Conservation (phyloP, 306 rosid genomes). For the Geum urbanum region DNA sequence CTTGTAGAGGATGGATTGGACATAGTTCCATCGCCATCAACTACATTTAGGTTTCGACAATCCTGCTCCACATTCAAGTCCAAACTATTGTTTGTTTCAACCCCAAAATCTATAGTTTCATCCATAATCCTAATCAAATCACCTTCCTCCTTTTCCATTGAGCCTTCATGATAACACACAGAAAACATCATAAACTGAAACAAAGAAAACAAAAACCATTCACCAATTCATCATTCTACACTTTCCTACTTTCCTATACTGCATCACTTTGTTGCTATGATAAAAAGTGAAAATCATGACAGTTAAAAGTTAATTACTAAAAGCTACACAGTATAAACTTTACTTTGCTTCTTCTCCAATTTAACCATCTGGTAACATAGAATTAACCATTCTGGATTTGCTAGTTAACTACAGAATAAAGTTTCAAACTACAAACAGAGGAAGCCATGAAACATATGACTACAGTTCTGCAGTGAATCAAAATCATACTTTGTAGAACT, state of each 20-base stretch:
- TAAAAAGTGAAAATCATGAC: no score
- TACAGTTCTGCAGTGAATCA: background rate
- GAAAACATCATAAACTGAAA: background rate
- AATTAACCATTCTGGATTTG: background rate
- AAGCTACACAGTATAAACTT: background rate
- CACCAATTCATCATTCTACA: background rate
- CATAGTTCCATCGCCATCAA: constrained; percentile 26
- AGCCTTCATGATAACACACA: constrained; percentile 35
- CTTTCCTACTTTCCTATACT: background rate
- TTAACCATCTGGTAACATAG: background rate
- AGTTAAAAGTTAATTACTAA: background rate
- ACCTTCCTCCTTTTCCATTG: constrained; percentile 42
- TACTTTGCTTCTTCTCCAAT: background rate
- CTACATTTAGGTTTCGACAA: constrained; percentile 33
- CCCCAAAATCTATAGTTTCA: constrained; percentile 30
- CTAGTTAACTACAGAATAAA: background rate
- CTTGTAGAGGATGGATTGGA: constrained; percentile 13
- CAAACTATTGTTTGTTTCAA: constrained; percentile 36
- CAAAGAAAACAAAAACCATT: background rate
- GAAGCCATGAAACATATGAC: background rate
- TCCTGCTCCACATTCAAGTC: constrained; percentile 61
- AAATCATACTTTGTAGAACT: background rate
- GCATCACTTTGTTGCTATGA: background rate
- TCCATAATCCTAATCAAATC: constrained; percentile 28
- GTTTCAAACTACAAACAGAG: background rate